phyloP scores from a whole-genome alignment of 768 basidiomycete genomes.

The Trametes elegans region DNA sequence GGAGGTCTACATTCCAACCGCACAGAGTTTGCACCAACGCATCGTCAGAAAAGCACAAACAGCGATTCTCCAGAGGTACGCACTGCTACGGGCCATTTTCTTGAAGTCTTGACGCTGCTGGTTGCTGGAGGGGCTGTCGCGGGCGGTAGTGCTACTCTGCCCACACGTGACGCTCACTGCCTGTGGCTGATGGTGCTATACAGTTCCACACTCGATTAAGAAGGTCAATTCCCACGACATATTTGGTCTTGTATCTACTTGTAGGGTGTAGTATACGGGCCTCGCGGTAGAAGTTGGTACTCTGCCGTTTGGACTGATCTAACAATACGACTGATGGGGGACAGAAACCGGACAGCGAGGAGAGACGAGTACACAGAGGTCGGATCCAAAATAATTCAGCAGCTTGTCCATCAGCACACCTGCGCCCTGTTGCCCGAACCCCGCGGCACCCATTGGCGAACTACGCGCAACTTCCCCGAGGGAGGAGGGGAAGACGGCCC shows the following conservation, averaged over 20 bases:
- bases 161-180: constrained; percentile 21
- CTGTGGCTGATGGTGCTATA: constrained; percentile 24
- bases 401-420: constrained; percentile 18
- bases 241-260: constrained; percentile 10
- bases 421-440: constrained; percentile 33
- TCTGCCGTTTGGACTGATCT: neutral
- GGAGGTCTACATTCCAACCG: constrained; percentile 56
- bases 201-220: constrained; percentile 13
- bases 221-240: constrained; percentile 7
- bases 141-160: constrained; percentile 14
- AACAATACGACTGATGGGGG: neutral
- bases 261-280: constrained; percentile 12
- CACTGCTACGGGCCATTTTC: constrained; percentile 79
- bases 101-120: constrained; percentile 51
- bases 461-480: constrained; percentile 38
- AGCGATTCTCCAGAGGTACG: constrained; percentile 31
- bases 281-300: neutral
- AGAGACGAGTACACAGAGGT: constrained; percentile 4
- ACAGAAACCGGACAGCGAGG: neutral
- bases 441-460: constrained; percentile 43
- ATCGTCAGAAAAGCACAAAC: constrained; percentile 5
- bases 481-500: constrained; percentile 12
- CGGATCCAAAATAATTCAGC: constrained; percentile 15
- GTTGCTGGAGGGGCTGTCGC: constrained; percentile 20
- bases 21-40: neutral